Conservation (phyloP, 1,284 basidiomycete genomes). For the Pseudozyma sp. region DNA sequence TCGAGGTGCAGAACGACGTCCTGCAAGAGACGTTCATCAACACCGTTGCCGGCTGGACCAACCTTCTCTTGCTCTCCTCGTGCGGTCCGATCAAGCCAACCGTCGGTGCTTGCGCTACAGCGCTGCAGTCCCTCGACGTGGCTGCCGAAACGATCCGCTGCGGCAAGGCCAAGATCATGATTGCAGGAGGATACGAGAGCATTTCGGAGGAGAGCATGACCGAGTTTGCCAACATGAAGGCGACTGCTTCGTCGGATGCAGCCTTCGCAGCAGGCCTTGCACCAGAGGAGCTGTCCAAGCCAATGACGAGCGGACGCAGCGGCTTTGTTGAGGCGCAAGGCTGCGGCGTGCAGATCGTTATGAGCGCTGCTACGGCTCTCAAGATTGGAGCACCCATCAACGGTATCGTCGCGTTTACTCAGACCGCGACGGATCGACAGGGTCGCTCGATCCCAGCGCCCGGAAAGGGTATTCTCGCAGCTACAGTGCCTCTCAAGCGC, state of each 20-base stretch:
- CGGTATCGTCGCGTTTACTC: conserved; percentile 92
- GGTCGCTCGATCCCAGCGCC: conserved; percentile 84
- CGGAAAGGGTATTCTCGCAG: conserved; percentile 58
- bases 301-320: conserved; percentile 88
- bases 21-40: conserved; percentile 84
- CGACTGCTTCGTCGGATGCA: conserved; percentile 71
- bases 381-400: conserved; percentile 93
- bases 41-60: conserved; percentile 84
- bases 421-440: conserved; percentile 91
- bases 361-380: conserved; percentile 94
- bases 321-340: conserved; percentile 88
- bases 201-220: conserved; percentile 95
- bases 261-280: conserved; percentile 97
- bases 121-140: conserved; percentile 95
- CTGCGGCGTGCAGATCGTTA: conserved; percentile 95
- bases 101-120: conserved; percentile 97
- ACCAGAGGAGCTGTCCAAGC: conserved; percentile 95
- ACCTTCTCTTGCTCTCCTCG: conserved; percentile 75
- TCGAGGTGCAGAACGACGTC: conserved; percentile 96
- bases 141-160: conserved; percentile 91
- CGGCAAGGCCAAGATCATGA: conserved; percentile 98
- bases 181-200: conserved; percentile 97
- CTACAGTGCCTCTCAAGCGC: conserved; percentile 79
- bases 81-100: conserved; percentile 95
- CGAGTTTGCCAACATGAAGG: conserved; percentile 97